Evolutionary conservation across 352 stramenopile species (phyloP).

Genomic region (Pythium phragmitis): DNA sequence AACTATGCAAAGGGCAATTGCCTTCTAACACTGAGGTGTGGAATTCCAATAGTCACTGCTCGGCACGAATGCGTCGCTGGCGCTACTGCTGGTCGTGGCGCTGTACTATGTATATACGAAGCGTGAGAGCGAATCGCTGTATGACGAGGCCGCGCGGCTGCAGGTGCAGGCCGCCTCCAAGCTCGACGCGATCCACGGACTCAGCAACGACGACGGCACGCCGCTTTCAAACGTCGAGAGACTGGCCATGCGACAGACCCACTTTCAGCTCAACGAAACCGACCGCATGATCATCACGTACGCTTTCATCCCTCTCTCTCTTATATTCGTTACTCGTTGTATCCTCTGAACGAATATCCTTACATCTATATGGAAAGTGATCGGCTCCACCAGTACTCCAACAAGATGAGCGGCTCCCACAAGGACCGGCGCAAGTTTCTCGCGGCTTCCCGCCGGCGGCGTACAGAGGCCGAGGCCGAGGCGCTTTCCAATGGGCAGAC

Average conservation of each 20-base stretch:
- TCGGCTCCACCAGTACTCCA: constrained; percentile 73
- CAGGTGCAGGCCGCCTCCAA: constrained; percentile 66
- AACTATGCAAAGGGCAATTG: background rate
- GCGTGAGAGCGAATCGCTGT: constrained; percentile 53
- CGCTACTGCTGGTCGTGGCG: constrained; percentile 58
- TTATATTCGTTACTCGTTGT: background rate
- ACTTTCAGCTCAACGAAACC: constrained; percentile 58
- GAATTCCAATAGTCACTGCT: constrained; percentile 40
- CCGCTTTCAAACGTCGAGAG: constrained; percentile 17
- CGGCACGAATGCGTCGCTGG: constrained; percentile 59
- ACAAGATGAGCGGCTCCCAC: constrained; percentile 57
- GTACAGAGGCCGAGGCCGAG: constrained; percentile 32
- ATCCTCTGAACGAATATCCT: background rate
- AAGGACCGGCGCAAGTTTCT: constrained; percentile 79
- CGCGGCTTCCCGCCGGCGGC: constrained; percentile 29
- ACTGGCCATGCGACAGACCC: constrained; percentile 55
- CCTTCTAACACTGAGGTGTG: background rate
- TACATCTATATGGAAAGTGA: constrained; percentile 33
- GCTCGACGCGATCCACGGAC: constrained; percentile 54
- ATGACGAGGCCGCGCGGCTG: constrained; percentile 64
- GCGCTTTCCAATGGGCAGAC: constrained; percentile 17
- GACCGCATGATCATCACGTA: constrained; percentile 78
- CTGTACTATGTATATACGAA: constrained; percentile 69
- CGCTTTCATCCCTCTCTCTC: constrained; percentile 8
- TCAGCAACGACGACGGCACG: constrained; percentile 44